Percentiles rank a stretch among this genome's conserved stretches.
Conservation (phyloP, 768 basidiomycete genomes). For the Boletales sp. region DNA sequence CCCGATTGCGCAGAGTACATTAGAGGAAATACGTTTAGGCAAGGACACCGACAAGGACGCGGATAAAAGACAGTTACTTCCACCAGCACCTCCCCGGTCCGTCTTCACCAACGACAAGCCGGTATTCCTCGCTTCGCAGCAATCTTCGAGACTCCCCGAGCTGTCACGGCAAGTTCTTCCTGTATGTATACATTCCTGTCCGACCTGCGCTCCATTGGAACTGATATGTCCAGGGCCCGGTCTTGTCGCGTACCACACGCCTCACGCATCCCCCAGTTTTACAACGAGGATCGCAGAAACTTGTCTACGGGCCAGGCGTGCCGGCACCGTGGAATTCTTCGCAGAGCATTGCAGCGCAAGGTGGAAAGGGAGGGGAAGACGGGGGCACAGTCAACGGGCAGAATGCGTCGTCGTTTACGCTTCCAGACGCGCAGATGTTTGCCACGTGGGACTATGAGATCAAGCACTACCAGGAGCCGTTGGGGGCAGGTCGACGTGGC, state of each 20-base stretch:
- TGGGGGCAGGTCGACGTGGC: constrained; percentile 29
- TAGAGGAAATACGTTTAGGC: constrained; percentile 34
- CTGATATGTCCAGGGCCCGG: constrained; percentile 41
- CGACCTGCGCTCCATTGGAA: background rate
- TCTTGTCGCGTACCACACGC: constrained; percentile 57
- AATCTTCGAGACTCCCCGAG: constrained; percentile 62
- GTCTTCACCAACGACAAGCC: constrained; percentile 49
- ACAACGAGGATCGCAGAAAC: constrained; percentile 41
- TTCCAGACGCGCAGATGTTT: constrained; percentile 48
- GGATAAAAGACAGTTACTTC: constrained; percentile 37
- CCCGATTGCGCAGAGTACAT: constrained; percentile 41
- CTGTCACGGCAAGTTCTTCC: constrained; percentile 65
- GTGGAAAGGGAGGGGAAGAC: constrained; percentile 26
- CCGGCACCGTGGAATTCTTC: constrained; percentile 46
- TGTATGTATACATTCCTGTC: constrained; percentile 38
- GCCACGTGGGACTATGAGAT: constrained; percentile 50
- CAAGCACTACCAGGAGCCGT: constrained; percentile 39
- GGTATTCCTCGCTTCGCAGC: constrained; percentile 61
- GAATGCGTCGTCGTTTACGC: constrained; percentile 29
- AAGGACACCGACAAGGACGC: constrained; percentile 52
- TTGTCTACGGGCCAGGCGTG: constrained; percentile 39
- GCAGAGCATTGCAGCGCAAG: constrained; percentile 9
- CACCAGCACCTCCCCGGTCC: constrained; percentile 35
- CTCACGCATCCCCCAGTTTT: constrained; percentile 65
- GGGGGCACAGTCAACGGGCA: constrained; percentile 13